Base-by-base conservation (phyloP, 2,329 filamentous ascomycete genomes). In the Aureobasidium namibiae region DNA sequence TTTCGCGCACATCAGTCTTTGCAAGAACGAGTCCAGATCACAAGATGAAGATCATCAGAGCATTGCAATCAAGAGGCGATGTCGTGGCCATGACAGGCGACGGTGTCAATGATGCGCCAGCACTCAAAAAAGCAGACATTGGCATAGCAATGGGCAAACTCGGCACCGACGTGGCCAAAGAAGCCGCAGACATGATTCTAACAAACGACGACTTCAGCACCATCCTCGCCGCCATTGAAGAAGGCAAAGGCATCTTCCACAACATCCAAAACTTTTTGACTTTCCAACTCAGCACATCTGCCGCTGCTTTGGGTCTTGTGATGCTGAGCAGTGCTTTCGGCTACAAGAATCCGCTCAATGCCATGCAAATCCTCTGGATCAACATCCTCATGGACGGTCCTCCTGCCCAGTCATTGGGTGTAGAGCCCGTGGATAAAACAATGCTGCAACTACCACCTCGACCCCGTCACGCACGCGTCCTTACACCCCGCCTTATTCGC, bases 351-450 rank as follows among this genome's bases (percentile, higher is more conserved):
- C 95, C 94, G 46, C 80, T 99, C 62, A 99, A 99, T 72, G 91
- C 94, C 52, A 99, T 99, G 94, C 94, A 99, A 76, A 99, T 99
- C 77, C 82, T 99, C 42, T 99, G 94, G 94, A 99, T 99, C 69
- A 99, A 99, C 72, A 97, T 99, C 70, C 92, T 99, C 67, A 99
- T 99, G 95, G 95, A 99, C 74, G 94, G 95, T 10, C 94, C 94
- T 16, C 94, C 94, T 1, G 94, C 94, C 1, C 94, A 99, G 74
- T 99, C 94, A 11, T 85, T 99, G 1, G 95, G 94, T 39, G 94
- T 99, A 36, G 94, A 99, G 71, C 87, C 87, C 18, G 94, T 99
- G 48, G 94, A 97, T 70, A 90, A 90, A 29, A 88, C 92, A 63
- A 90, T 99, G 56, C 96, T 99, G 89, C 87, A 83, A 62, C 87